Evolutionary conservation across 2,329 filamentous ascomycete species (phyloP).

Genomic region (Diaporthe citrichinensis): DNA sequence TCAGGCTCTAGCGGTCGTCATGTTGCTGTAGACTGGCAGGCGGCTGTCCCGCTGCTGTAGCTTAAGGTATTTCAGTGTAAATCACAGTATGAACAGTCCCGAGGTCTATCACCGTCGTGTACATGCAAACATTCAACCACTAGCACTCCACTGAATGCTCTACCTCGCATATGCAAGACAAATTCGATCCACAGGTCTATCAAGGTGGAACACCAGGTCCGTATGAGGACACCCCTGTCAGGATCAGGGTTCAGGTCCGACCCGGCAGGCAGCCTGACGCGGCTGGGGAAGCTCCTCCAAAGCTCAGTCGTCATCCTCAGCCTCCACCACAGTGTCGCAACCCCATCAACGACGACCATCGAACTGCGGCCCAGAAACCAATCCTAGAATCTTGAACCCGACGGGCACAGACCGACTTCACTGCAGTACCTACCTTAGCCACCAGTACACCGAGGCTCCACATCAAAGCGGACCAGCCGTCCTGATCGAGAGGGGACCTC

Average conservation of each 20-base stretch:
- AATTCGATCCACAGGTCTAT: background rate
- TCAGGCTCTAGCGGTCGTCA: background rate
- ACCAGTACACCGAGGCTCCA: background rate
- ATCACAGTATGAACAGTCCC: no score
- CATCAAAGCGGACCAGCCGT: background rate
- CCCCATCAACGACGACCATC: slow-evolving; percentile 24
- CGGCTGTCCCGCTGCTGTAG: background rate
- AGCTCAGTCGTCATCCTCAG: slow-evolving; percentile 42
- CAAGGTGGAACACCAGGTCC: background rate
- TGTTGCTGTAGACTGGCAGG: background rate
- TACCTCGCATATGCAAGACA: background rate
- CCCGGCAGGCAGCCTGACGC: slow-evolving; percentile 30
- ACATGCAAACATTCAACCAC: background rate
- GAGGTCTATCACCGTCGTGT: background rate
- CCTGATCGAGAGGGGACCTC: background rate
- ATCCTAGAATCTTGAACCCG: background rate
- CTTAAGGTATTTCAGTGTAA: background rate
- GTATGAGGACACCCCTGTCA: background rate
- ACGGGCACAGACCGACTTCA: background rate
- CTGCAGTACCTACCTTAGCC: background rate
- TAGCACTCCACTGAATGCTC: background rate
- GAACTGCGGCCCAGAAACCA: background rate
- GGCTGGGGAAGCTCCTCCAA: slow-evolving; percentile 32
- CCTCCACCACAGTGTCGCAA: slow-evolving; percentile 10
- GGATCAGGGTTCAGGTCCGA: slow-evolving; percentile 40